Base-by-base conservation (phyloP, 148 eudicot genomes). In the Spergularia marina region DNA sequence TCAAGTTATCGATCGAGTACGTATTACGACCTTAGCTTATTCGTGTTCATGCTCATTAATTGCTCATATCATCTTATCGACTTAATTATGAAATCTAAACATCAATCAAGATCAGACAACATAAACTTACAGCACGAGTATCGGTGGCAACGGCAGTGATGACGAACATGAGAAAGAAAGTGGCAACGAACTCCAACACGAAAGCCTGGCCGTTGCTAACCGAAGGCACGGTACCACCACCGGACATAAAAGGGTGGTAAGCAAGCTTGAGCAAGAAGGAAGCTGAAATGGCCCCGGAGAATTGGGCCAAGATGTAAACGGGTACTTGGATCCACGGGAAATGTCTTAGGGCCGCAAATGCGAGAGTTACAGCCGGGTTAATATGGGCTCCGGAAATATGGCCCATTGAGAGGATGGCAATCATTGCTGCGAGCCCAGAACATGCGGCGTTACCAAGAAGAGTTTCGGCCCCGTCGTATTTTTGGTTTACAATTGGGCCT, bases 291-390 rank as follows among this genome's bases (percentile, higher is more conserved):
- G 84, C 83, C 16, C 79, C 87, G 17, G 44, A 10, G 1, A 81
- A 17, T 70, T 84, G 80, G 53, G 87, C 84, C 51, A 70, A 17
- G 4, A 81, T 62, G 65, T 78, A 81, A 15, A 72, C 44, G 52
- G 87, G 87, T 51, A 84, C 85, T 34, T 82, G 85, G 76, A 74
- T 63, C 85, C 82, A 79, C 6, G 87, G 79, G 17, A 84, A 84
- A 44, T 84, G 81, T 52, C 56, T 72, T 0, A 76, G 70, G 44
- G 68, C 79, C 0, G 85, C 82, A 71, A 79, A 84, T 0, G 87
- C 87, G 2, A 84, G 52, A 14, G 85, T 84, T 4, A 84, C 81
- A 0, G 87, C 79, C 0, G 87, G 87, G 70, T 84, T 82, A 1
- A 82, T 71, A 68, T 84, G 87, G 53, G 87, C 87, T 17, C 82